Evolutionary conservation across 208 protist species (phyloP).

Genomic region (Leishmania martiniquensis): DNA sequence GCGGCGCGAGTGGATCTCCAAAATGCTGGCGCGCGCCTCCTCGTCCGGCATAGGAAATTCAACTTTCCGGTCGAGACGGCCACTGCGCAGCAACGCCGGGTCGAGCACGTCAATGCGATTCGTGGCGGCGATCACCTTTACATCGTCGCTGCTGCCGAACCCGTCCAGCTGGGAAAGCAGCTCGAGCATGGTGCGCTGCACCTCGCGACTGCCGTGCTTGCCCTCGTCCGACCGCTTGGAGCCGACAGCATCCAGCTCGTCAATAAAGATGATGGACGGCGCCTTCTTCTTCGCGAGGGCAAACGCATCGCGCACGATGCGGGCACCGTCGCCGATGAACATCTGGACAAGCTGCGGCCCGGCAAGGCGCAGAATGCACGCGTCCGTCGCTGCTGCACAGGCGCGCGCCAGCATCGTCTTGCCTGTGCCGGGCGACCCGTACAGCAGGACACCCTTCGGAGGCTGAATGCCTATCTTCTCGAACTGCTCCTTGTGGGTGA

Average conservation of each 20-base stretch:
- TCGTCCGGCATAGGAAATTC: slow-evolving; percentile 99
- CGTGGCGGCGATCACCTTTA: slow-evolving; percentile 99
- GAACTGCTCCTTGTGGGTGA: slow-evolving; percentile 99
- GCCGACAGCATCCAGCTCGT: slow-evolving; percentile 99
- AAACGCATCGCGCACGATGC: slow-evolving; percentile 99
- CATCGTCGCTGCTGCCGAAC: slow-evolving; percentile 96
- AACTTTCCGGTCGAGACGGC: slow-evolving; percentile 99
- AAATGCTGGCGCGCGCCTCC: slow-evolving; percentile 97
- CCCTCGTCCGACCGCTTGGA: slow-evolving; percentile 98
- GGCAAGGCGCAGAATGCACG: slow-evolving; percentile 99
- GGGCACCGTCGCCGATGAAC: slow-evolving; percentile 98
- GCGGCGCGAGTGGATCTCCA: slow-evolving; percentile 99
- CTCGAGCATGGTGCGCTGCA: slow-evolving; percentile 99
- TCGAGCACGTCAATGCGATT: slow-evolving; percentile 99
- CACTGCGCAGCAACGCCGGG: slow-evolving; percentile 99
- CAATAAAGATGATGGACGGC: slow-evolving; percentile 99
- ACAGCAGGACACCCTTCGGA: slow-evolving; percentile 98
- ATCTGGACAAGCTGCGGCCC: slow-evolving; percentile 99
- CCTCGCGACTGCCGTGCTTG: slow-evolving; percentile 97
- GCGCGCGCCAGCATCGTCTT: slow-evolving; percentile 98
- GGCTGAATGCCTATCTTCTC: slow-evolving; percentile 99
- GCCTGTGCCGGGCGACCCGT: slow-evolving; percentile 98
- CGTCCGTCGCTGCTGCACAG: slow-evolving; percentile 98
- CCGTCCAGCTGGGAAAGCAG: slow-evolving; percentile 99
- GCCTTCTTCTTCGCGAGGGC: slow-evolving; percentile 99